Evolutionary conservation across 441 rosid genomes (phyloP), one percentile per base, ranked within the genome.

Genomic region (Metrosideros polymorpha): DNA sequence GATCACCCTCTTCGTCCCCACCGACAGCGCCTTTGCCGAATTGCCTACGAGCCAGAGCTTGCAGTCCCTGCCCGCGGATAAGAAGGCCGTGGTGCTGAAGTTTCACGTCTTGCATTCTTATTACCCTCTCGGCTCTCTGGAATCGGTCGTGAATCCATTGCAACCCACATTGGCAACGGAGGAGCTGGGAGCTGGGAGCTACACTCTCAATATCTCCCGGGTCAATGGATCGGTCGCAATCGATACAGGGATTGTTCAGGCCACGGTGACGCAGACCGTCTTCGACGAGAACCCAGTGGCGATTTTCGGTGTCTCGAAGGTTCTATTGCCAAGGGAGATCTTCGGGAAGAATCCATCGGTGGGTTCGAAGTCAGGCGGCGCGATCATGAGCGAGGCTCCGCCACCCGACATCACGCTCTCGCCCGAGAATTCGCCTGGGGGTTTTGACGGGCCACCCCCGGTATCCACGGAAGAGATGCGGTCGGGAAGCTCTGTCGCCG

Each of bases 111-210:
- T 97, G 59, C 99, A 94, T 90, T 95, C 99, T 0, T 97, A 97
- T 83, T 97, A 97, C 89, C 98, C 99, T 0, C 91, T 97, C 7
- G 99, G 99, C 35, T 94, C 97, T 2, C 92, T 97, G 6, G 98
- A 97, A 87, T 95, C 96, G 54, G 94, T 97, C 85, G 97, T 94
- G 83, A 96, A 96, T 77, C 99, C 98, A 54, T 93, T 95, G 56
- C 94, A 96, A 83, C 99, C 99, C 13, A 97, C 99, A 47, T 89
- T 97, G 85, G 98, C 98, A 1, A 97, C 99, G 35, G 99, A 97
- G 71, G 90, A 86, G 29, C 93, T 87, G 88, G 98, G 99, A 14
- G 98, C 98, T 1, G 96, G 96, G 3, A 91, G 96, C 12, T 95
- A 90, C 89, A 96, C 98, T 10, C 93, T 96, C 57, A 97, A 96